Conservation (phyloP, 371 early-diverging fungal species). For the Lichtheimia hyalospora region DNA sequence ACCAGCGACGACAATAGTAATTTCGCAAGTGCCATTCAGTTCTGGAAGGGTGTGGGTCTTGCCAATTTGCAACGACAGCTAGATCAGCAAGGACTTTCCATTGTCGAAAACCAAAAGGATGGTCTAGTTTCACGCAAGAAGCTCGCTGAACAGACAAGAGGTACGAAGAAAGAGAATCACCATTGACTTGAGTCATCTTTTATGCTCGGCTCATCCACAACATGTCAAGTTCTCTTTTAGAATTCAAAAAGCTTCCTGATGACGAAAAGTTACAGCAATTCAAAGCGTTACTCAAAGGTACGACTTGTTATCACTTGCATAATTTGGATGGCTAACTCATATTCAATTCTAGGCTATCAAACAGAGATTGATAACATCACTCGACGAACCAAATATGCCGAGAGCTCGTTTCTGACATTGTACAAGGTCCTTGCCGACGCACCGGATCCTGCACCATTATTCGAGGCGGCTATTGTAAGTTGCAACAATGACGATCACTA, state of each 20-base stretch:
- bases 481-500: neutral
- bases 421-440: slow-evolving; percentile 82
- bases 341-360: slow-evolving; percentile 67
- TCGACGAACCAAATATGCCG: slow-evolving; percentile 81
- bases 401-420: slow-evolving; percentile 77
- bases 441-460: slow-evolving; percentile 82
- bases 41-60: slow-evolving; percentile 69
- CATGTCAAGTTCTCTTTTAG: slow-evolving; percentile 32
- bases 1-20: slow-evolving; percentile 34
- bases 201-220: slow-evolving; percentile 6
- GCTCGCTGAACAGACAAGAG: slow-evolving; percentile 88
- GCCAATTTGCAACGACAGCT: slow-evolving; percentile 67
- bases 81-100: slow-evolving; percentile 74
- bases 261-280: slow-evolving; percentile 76
- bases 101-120: slow-evolving; percentile 86
- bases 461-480: slow-evolving; percentile 50
- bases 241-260: slow-evolving; percentile 78
- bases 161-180: slow-evolving; percentile 31
- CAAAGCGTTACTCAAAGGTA: slow-evolving; percentile 73
- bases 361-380: slow-evolving; percentile 89
- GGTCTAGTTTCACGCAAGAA: slow-evolving; percentile 75
- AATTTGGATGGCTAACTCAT: neutral
- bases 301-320: neutral
- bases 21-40: slow-evolving; percentile 57
- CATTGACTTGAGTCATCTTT: neutral